Evolutionary conservation across 768 basidiomycete species (phyloP).

Genomic region (Hygrophorus pudorinus): DNA sequence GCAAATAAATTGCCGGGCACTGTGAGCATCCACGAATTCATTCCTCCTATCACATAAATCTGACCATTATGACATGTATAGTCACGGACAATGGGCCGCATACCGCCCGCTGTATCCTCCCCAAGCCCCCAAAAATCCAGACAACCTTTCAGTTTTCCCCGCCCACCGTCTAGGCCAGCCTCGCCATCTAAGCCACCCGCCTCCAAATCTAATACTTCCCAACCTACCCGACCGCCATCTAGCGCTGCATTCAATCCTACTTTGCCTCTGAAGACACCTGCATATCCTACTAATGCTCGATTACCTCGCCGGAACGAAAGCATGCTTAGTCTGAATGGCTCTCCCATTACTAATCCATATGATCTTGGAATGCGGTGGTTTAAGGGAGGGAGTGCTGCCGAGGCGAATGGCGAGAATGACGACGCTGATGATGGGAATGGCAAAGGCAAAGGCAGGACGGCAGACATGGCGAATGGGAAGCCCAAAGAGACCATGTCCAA

Average conservation of each 20-base stretch:
- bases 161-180: constrained; percentile 18
- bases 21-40: constrained; percentile 16
- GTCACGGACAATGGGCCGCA: constrained; percentile 25
- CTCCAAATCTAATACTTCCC: constrained; percentile 21
- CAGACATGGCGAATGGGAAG: constrained; percentile 6
- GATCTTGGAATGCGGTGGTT: constrained; percentile 57
- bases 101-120: constrained; percentile 20
- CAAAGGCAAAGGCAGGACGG: constrained; percentile 6
- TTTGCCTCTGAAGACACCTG: constrained; percentile 47
- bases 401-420: constrained; percentile 17
- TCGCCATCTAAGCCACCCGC: constrained; percentile 34
- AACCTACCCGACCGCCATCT: constrained; percentile 39
- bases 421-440: constrained; percentile 16
- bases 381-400: constrained; percentile 28
- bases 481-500: constrained; percentile 25
- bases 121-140: constrained; percentile 38
- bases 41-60: neutral
- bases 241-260: constrained; percentile 64
- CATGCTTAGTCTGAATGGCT: constrained; percentile 76
- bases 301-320: constrained; percentile 66
- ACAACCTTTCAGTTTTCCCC: constrained; percentile 28
- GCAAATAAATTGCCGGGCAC: constrained; percentile 33
- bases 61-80: constrained; percentile 8
- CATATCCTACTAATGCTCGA: constrained; percentile 45
- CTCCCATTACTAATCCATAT: constrained; percentile 73